These are phyloP conservation scores for Drechslera avenae DNA, from an alignment of 2,329 filamentous ascomycete genomes.

Conservation along the genomic window DNA sequence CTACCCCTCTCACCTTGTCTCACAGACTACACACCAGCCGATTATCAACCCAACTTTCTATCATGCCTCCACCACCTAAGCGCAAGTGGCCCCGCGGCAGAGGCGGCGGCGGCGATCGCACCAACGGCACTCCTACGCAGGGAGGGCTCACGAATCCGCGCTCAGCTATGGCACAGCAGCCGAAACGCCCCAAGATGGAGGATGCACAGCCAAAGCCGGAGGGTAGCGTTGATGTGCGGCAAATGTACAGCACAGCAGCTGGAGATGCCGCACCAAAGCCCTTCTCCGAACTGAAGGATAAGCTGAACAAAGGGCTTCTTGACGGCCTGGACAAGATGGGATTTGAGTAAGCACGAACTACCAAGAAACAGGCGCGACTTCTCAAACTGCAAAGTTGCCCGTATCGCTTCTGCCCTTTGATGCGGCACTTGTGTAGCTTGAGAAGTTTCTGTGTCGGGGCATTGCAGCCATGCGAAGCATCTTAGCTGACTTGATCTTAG, in stretches of 20 bases:
- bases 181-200: conserved; percentile 30
- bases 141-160: conserved; percentile 15
- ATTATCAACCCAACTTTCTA: conserved; percentile 4
- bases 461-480: too few species aligned
- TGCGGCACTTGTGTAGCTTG: background rate
- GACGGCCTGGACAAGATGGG: conserved; percentile 45
- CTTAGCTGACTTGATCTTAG: conserved; percentile 26
- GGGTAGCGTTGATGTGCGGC: conserved; percentile 26
- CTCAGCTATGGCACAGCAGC: conserved; percentile 27
- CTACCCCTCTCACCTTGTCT: conserved; percentile 17
- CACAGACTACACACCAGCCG: conserved; percentile 16
- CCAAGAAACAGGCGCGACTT: background rate
- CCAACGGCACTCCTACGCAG: conserved; percentile 10
- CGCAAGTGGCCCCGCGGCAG: conserved; percentile 32
- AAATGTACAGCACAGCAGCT: conserved; percentile 31
- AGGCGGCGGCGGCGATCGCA: conserved; percentile 13
- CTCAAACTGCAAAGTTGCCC: too few species aligned
- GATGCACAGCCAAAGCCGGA: conserved; percentile 11
- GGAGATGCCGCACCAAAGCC: conserved; percentile 31
- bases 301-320: conserved; percentile 35
- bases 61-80: conserved; percentile 32
- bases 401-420: too few species aligned
- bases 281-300: conserved; percentile 35
- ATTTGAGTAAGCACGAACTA: conserved; percentile 38
- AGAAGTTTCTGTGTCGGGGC: background rate